phyloP scores from a whole-genome alignment of 176 grass and related monocot species.

The Carex scoparia region DNA sequence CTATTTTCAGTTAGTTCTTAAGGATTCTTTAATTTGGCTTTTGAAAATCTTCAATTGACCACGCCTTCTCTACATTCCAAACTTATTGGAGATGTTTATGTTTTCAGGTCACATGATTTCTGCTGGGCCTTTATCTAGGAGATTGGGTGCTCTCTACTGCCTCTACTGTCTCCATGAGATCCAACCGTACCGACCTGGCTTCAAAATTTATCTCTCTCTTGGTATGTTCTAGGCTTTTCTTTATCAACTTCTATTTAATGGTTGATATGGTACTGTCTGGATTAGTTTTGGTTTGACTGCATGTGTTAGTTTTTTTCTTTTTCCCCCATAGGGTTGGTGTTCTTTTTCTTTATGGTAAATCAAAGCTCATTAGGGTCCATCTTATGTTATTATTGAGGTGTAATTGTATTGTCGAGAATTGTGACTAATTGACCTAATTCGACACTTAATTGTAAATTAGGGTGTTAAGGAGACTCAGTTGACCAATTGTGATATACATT shows the following conservation, averaged over 20 bases:
- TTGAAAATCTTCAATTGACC: background rate
- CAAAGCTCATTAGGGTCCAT: background rate
- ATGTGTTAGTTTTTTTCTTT: background rate
- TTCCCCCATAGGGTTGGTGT: background rate
- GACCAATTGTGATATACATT: background rate
- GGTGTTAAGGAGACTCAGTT: conserved; percentile 11
- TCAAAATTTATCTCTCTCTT: conserved; percentile 79
- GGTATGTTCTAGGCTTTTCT: conserved; percentile 37
- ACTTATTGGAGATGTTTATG: conserved; percentile 27
- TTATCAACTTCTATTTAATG: background rate
- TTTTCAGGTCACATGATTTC: conserved; percentile 67
- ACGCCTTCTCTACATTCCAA: conserved; percentile 5
- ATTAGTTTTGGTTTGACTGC: background rate
- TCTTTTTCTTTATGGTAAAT: background rate
- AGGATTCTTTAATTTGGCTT: background rate
- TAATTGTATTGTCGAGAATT: background rate
- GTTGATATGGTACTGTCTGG: background rate
- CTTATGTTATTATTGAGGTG: background rate
- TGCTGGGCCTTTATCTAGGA: conserved; percentile 33
- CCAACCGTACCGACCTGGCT: conserved; percentile 75
- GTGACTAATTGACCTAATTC: conserved; percentile 16
- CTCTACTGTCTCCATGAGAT: conserved; percentile 88
- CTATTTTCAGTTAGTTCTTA: background rate
- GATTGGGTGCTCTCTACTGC: conserved; percentile 82
- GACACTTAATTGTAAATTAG: conserved; percentile 5